Evolutionary conservation across 2,329 filamentous ascomycete genomes (phyloP), one percentile per base, ranked within the genome.

Genomic region (Ascosphaera aggregata): DNA sequence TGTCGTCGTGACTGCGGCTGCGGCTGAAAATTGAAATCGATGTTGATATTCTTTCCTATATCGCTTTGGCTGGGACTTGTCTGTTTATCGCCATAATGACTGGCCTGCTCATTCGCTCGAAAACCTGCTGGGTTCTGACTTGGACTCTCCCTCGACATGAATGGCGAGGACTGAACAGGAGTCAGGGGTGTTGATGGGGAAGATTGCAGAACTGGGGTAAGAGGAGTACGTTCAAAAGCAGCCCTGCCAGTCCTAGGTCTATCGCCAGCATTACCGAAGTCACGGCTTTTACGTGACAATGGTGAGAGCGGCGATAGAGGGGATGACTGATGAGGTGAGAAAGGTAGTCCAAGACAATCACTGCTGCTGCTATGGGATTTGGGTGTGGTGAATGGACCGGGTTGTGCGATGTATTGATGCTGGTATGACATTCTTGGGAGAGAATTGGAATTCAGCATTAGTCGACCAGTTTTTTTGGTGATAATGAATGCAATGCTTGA

Each of bases 1-100:
- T 17, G 43, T 31, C 9, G 40, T 36, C 20, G 39, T 24, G 7
- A 18, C 40, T 15, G 41, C 35, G 15, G 38, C 18, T 17, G 18
- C 27, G 18, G 18, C 37, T 39, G 19, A 35, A 9, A 36, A 13
- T 30, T 30, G 31, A 22, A 27, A 27, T 27, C 11, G 22, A 27
- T 7, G 22, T 5, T 27, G 5, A 5, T 27, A 27, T 27, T 11
- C 11, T 5, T 27, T 5, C 22, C 5, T 27, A 27, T 7, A 7
- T 27, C 22, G 22, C 22, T 7, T 27, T 27, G 7, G 11, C 22
- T 7, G 22, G 11, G 5, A 7, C 22, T 7, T 27, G 7, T 11
- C 11, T 27, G 7, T 11, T 27, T 27, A 5, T 7, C 22, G 22
- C 11, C 22, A 5, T 11, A 5, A 11, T 27, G 11, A 27, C 22